Conservation (phyloP, 345 rosid genomes). For the Brassica rapa region DNA sequence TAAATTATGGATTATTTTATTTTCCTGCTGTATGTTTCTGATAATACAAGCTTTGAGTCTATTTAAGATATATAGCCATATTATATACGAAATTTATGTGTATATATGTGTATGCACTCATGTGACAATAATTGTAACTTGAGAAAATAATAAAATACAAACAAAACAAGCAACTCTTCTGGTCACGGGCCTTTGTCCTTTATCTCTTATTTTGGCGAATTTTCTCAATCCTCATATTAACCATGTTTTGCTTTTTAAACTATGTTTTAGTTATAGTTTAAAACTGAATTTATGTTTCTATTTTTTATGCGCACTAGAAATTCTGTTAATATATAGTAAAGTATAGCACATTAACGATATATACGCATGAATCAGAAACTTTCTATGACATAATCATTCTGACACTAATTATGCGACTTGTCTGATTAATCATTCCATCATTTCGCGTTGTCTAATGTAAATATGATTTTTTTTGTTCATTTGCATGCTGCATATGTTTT, state of each 20-base stretch:
- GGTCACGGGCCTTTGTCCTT: constrained; percentile 38
- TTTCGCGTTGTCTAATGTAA: not conserved
- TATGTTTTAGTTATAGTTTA: constrained; percentile 4
- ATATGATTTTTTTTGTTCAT: not conserved
- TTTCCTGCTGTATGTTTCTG: not conserved
- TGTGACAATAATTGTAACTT: constrained; percentile 24
- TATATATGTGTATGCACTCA: not conserved
- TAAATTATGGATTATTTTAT: not conserved
- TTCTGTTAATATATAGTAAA: not conserved
- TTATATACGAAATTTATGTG: not conserved
- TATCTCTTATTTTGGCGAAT: constrained; percentile 18
- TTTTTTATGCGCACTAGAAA: not conserved
- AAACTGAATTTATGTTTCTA: not conserved
- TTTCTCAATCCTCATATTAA: constrained; percentile 14
- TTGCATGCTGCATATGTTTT: not conserved
- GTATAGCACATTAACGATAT: not conserved
- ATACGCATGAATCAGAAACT: not conserved
- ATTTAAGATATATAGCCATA: not conserved
- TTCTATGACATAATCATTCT: not conserved
- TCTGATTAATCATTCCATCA: not conserved
- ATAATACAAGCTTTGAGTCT: not conserved
- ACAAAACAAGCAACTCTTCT: constrained; percentile 27
- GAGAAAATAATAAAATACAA: constrained; percentile 29
- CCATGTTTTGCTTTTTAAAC: constrained; percentile 1
- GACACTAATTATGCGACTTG: not conserved